These are phyloP conservation scores for Globisporangium emineosum DNA, from an alignment of 352 stramenopile genomes.

Conservation along the genomic window DNA sequence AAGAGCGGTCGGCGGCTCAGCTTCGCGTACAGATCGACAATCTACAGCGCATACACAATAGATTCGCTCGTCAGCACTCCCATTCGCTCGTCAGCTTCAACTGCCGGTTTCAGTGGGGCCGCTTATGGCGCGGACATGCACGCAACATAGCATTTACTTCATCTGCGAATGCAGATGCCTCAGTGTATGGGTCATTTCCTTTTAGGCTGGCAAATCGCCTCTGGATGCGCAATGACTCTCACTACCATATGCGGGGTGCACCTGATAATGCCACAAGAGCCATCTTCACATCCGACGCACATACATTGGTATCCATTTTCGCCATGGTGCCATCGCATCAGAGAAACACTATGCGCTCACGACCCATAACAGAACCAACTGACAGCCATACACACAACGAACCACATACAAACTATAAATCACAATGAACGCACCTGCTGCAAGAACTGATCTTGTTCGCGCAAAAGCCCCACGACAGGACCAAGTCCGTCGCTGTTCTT, in stretches of 20 bases:
- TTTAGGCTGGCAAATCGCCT: neutral
- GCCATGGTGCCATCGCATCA: too few relatives aligned
- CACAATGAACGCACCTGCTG: constrained; percentile 22
- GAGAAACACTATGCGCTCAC: too few relatives aligned
- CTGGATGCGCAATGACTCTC: neutral
- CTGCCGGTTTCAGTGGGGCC: neutral
- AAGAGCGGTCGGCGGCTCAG: constrained; percentile 33
- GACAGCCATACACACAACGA: neutral
- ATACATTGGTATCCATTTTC: neutral
- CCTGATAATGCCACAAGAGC: too few relatives aligned
- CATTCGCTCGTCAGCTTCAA: neutral
- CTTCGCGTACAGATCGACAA: constrained; percentile 35
- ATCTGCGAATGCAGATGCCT: neutral
- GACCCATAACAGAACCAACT: neutral
- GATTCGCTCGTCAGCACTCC: neutral
- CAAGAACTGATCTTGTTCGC: constrained; percentile 55
- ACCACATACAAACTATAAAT: neutral
- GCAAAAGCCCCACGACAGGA: constrained; percentile 48
- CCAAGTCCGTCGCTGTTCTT: constrained; percentile 17
- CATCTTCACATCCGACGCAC: neutral
- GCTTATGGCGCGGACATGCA: neutral
- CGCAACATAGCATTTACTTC: neutral
- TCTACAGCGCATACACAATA: constrained; percentile 18
- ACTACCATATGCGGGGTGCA: neutral
- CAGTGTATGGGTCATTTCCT: neutral